Conservation (phyloP, 331 rosid species). For the Rhamnella rubrinervis region DNA sequence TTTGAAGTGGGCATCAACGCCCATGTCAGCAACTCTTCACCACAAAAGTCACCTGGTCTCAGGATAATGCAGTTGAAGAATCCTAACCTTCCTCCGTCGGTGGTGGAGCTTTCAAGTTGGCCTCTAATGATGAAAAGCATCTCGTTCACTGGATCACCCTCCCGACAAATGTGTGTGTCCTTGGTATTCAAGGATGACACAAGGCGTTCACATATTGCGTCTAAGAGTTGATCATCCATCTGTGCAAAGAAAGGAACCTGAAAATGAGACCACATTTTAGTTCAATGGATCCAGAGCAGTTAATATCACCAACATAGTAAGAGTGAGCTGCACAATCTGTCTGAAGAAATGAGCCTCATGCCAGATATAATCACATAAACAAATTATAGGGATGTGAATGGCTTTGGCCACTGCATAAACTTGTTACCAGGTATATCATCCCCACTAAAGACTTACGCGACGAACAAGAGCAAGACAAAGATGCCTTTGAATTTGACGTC, state of each 20-base stretch:
- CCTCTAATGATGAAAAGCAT: slow-evolving; percentile 88
- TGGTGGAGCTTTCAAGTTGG: slow-evolving; percentile 78
- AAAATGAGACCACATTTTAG: not conserved
- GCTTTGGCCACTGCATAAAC: not conserved
- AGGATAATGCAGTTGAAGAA: slow-evolving; percentile 76
- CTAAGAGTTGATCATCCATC: slow-evolving; percentile 86
- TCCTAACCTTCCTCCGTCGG: slow-evolving; percentile 79
- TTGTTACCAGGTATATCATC: not conserved
- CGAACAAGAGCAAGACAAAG: slow-evolving; percentile 80
- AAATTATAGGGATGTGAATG: not conserved
- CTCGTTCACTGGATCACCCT: slow-evolving; percentile 85
- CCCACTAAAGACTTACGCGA: slow-evolving; percentile 45
- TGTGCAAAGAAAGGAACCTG: slow-evolving; percentile 86
- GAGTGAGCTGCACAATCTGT: not conserved
- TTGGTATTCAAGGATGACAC: slow-evolving; percentile 74
- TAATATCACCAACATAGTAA: not conserved
- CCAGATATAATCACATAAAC: not conserved
- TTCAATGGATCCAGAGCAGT: not conserved
- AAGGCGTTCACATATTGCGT: slow-evolving; percentile 92
- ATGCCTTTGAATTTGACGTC: slow-evolving; percentile 88
- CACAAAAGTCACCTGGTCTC: slow-evolving; percentile 76
- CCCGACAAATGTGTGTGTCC: slow-evolving; percentile 53
- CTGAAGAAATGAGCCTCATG: not conserved
- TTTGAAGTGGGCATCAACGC: slow-evolving; percentile 56
- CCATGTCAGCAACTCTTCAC: slow-evolving; percentile 89